A percentile compares a stretch with the other conserved stretches of the same genome.
Conservation (phyloP, 208 protist genomes). For the Novymonas esmeraldas region DNA sequence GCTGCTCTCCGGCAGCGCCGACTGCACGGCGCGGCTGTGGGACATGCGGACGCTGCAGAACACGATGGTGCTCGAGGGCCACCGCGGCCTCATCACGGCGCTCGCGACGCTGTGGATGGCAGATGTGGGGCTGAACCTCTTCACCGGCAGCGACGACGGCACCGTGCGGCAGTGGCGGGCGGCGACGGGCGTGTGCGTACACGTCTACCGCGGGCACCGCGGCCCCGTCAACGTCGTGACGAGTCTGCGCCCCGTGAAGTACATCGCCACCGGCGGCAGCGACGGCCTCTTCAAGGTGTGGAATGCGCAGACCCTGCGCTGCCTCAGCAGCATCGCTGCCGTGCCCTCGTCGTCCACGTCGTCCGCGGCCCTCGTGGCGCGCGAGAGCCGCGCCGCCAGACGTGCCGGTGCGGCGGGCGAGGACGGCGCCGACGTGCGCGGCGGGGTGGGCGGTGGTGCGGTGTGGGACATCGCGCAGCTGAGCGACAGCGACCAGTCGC, state of each 20-base stretch:
- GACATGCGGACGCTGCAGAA: constrained; percentile 46
- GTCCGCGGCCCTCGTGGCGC: neutral
- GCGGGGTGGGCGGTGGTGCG: constrained; percentile 2
- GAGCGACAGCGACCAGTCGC: constrained; percentile 8
- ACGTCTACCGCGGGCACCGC: constrained; percentile 44
- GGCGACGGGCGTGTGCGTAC: constrained; percentile 38
- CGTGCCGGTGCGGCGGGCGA: constrained; percentile 1
- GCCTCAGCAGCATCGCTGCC: constrained; percentile 32
- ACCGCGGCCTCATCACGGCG: constrained; percentile 36
- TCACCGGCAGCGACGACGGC: constrained; percentile 58
- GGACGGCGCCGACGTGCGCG: neutral
- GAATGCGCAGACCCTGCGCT: constrained; percentile 38
- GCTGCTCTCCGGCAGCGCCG: constrained; percentile 43
- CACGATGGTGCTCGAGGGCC: constrained; percentile 40
- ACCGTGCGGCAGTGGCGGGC: constrained; percentile 61
- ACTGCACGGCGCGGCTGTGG: constrained; percentile 50
- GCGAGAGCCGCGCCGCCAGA: neutral
- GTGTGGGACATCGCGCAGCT: constrained; percentile 39
- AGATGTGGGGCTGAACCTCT: constrained; percentile 35
- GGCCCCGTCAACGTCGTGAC: constrained; percentile 44
- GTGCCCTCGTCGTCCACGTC: constrained; percentile 14
- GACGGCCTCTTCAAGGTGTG: constrained; percentile 46
- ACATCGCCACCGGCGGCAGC: constrained; percentile 36
- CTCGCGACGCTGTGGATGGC: constrained; percentile 27
- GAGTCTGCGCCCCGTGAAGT: constrained; percentile 28